These are phyloP conservation scores for Nicotiana rustica DNA, from an alignment of 305 asterid species.

Conservation along the genomic window DNA sequence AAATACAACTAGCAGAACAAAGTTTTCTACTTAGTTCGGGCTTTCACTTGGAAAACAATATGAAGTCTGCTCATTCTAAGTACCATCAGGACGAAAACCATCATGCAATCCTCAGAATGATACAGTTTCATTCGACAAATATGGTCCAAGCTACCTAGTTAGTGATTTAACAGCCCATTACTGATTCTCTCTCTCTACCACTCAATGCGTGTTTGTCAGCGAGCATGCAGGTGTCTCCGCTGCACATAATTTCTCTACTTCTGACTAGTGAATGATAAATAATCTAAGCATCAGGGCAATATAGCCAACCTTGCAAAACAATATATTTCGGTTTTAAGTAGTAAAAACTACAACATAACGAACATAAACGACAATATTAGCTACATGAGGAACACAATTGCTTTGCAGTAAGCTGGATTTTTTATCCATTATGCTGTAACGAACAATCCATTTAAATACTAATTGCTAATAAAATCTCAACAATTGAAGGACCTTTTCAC, in stretches of 20 bases:
- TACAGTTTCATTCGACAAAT: not conserved
- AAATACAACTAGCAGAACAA: not conserved
- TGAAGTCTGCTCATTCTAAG: not conserved
- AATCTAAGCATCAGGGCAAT: not conserved
- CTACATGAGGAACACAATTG: not conserved
- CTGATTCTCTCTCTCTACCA: not conserved
- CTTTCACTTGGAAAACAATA: constrained; percentile 18
- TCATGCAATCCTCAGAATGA: not conserved
- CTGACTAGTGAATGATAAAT: not conserved
- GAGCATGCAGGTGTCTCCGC: constrained; percentile 2
- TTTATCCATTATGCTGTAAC: not conserved
- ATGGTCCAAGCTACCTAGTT: not conserved
- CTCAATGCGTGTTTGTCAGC: not conserved
- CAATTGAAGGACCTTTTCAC: not conserved
- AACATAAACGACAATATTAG: not conserved
- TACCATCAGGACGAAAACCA: not conserved
- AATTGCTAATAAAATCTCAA: constrained; percentile 8
- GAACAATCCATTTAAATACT: not conserved
- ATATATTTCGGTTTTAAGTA: not conserved
- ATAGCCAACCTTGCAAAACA: not conserved
- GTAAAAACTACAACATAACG: not conserved
- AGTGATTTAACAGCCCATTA: constrained; percentile 16
- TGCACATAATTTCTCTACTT: not conserved
- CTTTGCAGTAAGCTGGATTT: not conserved
- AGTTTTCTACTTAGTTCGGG: constrained; percentile 6